A percentile compares a stretch with the other conserved stretches of the same genome.
phyloP scores from a whole-genome alignment of 2,329 filamentous ascomycete species.

The Botrytis fragariae region DNA sequence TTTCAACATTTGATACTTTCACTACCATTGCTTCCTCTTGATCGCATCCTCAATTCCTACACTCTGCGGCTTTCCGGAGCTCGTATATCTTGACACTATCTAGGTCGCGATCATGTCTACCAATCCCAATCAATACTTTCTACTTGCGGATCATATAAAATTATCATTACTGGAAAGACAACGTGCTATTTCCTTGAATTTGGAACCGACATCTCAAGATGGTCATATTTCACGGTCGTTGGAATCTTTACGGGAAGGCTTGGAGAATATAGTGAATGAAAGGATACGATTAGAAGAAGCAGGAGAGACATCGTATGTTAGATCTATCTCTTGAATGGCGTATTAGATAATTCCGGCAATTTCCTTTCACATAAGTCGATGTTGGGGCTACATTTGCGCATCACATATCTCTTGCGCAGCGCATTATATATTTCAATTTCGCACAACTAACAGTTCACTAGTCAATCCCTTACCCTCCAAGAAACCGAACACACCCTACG shows the following conservation, averaged over 20 bases:
- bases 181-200: constrained; percentile 75
- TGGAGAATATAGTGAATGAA: constrained; percentile 67
- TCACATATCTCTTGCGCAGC: not conserved
- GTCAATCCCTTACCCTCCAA: constrained; percentile 48
- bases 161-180: constrained; percentile 90
- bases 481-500: constrained; percentile 68
- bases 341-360: not conserved
- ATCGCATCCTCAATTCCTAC: not conserved
- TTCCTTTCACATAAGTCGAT: not conserved
- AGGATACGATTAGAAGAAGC: constrained; percentile 60
- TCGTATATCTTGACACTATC: not conserved
- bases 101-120: constrained; percentile 44
- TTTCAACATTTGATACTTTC: not conserved
- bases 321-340: not conserved
- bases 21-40: not conserved
- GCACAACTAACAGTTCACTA: constrained; percentile 23
- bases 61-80: not conserved
- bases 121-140: constrained; percentile 74
- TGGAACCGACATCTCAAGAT: constrained; percentile 72
- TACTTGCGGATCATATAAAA: constrained; percentile 95
- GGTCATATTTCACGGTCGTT: constrained; percentile 85
- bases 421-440: not conserved
- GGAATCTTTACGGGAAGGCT: constrained; percentile 78
- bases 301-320: constrained; percentile 59
- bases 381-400: not conserved